These are phyloP conservation scores for Diutina siamensis DNA, from an alignment of 1,139 yeast species.

Conservation along the genomic window DNA sequence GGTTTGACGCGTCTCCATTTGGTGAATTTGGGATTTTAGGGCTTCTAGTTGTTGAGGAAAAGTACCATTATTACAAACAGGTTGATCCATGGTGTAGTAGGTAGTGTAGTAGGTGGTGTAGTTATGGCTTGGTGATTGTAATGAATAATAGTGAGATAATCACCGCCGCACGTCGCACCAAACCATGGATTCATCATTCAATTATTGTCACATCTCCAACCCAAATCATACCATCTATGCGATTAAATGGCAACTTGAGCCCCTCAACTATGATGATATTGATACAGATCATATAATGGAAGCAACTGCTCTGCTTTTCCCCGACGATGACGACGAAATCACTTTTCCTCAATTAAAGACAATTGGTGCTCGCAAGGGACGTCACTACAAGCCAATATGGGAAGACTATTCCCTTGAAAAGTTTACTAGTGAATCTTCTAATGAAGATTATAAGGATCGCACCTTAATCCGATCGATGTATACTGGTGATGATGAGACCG, in stretches of 20 bases:
- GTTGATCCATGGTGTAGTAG: too few relatives aligned
- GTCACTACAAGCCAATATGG: slow-evolving; percentile 24
- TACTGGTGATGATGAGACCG: slow-evolving; percentile 16
- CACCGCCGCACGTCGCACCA: too few relatives aligned
- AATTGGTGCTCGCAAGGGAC: slow-evolving; percentile 26
- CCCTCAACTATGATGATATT: slow-evolving; percentile 31
- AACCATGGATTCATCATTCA: slow-evolving; percentile 20
- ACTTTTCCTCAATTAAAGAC: slow-evolving; percentile 21
- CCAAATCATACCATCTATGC: slow-evolving; percentile 30
- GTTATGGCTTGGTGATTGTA: too few relatives aligned
- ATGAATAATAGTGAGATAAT: too few relatives aligned
- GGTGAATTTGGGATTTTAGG: too few relatives aligned
- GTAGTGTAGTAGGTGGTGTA: too few relatives aligned
- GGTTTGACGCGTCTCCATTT: too few relatives aligned
- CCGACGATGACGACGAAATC: slow-evolving; percentile 31
- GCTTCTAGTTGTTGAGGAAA: too few relatives aligned
- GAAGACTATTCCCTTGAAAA: slow-evolving; percentile 14
- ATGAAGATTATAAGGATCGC: slow-evolving; percentile 12
- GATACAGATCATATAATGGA: slow-evolving; percentile 28
- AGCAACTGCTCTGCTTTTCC: slow-evolving; percentile 25
- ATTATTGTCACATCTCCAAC: slow-evolving; percentile 27
- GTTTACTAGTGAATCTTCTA: slow-evolving; percentile 16
- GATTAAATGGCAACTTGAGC: slow-evolving; percentile 33
- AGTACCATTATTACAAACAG: too few relatives aligned
- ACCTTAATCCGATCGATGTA: neutral